A percentile compares a stretch with the other conserved stretches of the same genome.
Conservation (phyloP, 2,329 filamentous ascomycete species). For the Nemania abortiva region DNA sequence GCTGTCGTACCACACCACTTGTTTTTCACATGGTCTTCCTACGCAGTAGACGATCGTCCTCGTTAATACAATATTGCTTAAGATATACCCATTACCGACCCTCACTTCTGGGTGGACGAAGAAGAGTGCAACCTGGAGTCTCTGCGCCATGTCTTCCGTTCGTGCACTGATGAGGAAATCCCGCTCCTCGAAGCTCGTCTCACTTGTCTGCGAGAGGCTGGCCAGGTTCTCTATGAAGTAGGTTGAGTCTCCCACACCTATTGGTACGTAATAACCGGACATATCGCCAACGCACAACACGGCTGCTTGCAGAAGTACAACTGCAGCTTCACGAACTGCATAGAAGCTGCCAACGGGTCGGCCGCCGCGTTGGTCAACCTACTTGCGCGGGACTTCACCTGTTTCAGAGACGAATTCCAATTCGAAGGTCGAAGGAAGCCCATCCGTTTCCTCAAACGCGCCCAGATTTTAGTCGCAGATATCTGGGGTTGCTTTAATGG, state of each 20-base stretch:
- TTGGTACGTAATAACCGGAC: slow-evolving; percentile 21
- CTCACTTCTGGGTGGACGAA: slow-evolving; percentile 86
- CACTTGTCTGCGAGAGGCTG: slow-evolving; percentile 84
- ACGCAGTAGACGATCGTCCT: slow-evolving; percentile 29
- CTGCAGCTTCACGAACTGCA: slow-evolving; percentile 78
- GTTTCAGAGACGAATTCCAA: slow-evolving; percentile 83
- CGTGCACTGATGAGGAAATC: slow-evolving; percentile 86
- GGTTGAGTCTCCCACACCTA: slow-evolving; percentile 42
- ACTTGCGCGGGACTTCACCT: slow-evolving; percentile 82
- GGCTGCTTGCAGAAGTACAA: slow-evolving; percentile 72
- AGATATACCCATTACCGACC: slow-evolving; percentile 90
- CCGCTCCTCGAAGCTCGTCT: slow-evolving; percentile 85
- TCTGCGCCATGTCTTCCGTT: slow-evolving; percentile 84
- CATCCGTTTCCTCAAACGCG: slow-evolving; percentile 90
- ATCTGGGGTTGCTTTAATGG: slow-evolving; percentile 96
- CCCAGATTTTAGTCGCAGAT: slow-evolving; percentile 96
- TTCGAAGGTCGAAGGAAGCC: slow-evolving; percentile 77
- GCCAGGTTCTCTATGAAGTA: slow-evolving; percentile 82
- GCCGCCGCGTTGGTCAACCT: slow-evolving; percentile 89
- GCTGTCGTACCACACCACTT: slow-evolving; percentile 34
- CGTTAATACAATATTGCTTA: slow-evolving; percentile 44
- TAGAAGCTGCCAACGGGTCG: slow-evolving; percentile 80
- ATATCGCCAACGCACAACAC: slow-evolving; percentile 39
- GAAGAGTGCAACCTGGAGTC: slow-evolving; percentile 80
- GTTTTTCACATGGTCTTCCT: slow-evolving; percentile 37